phyloP scores from a whole-genome alignment of 495 filamentous ascomycete genomes.

The Chlorociboria aeruginascens region DNA sequence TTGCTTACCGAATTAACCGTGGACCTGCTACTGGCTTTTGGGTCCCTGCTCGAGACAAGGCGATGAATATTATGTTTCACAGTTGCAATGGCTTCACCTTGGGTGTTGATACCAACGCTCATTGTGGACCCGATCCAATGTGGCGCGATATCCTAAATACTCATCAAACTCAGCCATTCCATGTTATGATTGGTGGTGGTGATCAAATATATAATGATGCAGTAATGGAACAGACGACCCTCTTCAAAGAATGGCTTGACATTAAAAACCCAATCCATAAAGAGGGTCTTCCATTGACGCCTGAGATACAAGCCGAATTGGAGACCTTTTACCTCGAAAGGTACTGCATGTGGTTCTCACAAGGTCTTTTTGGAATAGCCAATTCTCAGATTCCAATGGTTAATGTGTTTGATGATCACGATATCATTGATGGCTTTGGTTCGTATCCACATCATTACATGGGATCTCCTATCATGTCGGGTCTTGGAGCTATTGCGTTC shows the following conservation, averaged over 20 bases:
- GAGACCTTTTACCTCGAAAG: constrained; percentile 77
- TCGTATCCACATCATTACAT: constrained; percentile 90
- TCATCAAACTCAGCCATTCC: constrained; percentile 86
- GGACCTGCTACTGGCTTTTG: constrained; percentile 87
- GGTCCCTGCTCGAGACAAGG: constrained; percentile 75
- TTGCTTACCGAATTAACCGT: constrained; percentile 91
- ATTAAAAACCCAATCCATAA: constrained; percentile 73
- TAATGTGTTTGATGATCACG: constrained; percentile 96
- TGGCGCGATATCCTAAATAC: constrained; percentile 93
- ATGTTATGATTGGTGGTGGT: constrained; percentile 96
- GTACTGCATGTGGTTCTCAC: constrained; percentile 87
- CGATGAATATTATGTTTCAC: constrained; percentile 98
- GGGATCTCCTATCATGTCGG: constrained; percentile 79
- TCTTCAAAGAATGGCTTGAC: constrained; percentile 72
- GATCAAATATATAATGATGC: constrained; percentile 95
- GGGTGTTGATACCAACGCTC: constrained; percentile 59
- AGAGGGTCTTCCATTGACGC: constrained; percentile 57
- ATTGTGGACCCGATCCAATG: constrained; percentile 88
- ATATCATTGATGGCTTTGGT: constrained; percentile 94
- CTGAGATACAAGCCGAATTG: constrained; percentile 71
- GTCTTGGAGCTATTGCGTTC: constrained; percentile 81
- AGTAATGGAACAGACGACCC: constrained; percentile 55
- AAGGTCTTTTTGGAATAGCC: constrained; percentile 84
- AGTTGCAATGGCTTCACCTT: constrained; percentile 92
- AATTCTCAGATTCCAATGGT: constrained; percentile 95